phyloP scores from a whole-genome alignment of 2,329 filamentous ascomycete species.

The Chalaropsis thielavioides region DNA sequence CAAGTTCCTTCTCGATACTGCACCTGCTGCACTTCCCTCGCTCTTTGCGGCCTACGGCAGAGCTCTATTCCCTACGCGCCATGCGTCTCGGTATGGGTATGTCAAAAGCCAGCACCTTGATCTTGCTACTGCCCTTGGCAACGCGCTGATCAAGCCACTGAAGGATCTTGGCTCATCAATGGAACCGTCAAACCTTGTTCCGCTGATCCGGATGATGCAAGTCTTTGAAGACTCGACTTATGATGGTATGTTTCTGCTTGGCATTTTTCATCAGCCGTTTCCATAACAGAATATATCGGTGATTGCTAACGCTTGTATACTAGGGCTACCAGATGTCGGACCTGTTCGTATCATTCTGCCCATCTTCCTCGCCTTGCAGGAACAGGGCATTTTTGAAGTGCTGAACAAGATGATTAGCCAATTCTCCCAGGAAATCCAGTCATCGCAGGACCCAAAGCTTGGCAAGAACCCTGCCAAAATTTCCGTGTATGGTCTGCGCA shows the following conservation, averaged over 20 bases:
- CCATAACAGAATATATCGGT: background rate
- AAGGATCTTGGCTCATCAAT: background rate
- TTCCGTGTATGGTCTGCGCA: conserved; percentile 51
- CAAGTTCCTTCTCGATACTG: conserved; percentile 59
- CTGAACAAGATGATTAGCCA: conserved; percentile 57
- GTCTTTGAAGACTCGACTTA: conserved; percentile 66
- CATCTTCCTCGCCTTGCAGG: conserved; percentile 76
- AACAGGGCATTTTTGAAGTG: conserved; percentile 57
- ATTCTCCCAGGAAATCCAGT: conserved; percentile 44
- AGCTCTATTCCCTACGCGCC: conserved; percentile 59
- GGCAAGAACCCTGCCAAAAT: conserved; percentile 35
- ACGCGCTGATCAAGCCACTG: conserved; percentile 46
- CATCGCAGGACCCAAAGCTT: conserved; percentile 23
- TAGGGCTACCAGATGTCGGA: conserved; percentile 24
- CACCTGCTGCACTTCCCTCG: conserved; percentile 65
- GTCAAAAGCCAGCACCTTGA: conserved; percentile 38
- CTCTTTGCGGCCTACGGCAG: conserved; percentile 80
- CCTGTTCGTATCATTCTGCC: conserved; percentile 50
- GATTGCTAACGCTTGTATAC: conserved; percentile 1
- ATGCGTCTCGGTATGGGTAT: conserved; percentile 40
- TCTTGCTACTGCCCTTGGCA: conserved; percentile 52
- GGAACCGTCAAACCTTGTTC: conserved; percentile 53
- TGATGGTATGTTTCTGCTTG: conserved; percentile 40
- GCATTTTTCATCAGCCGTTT: conserved; percentile 24
- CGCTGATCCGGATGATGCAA: conserved; percentile 69